These are phyloP conservation scores for Phaseolus coccineus DNA, from an alignment of 331 rosid genomes.

Conservation along the genomic window DNA sequence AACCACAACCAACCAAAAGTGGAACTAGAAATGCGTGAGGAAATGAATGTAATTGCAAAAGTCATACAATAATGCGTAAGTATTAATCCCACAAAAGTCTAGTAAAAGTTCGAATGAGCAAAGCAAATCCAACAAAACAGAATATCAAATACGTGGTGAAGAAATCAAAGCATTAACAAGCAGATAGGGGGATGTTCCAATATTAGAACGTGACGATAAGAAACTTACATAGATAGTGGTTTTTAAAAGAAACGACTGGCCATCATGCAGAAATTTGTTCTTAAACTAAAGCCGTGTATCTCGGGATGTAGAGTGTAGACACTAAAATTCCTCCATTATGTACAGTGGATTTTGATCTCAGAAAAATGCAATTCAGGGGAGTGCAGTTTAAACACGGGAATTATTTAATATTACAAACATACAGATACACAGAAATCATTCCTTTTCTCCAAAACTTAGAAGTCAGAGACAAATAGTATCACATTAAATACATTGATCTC, in stretches of 20 bases:
- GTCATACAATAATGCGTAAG: not conserved
- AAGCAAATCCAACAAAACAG: slow-evolving; percentile 5
- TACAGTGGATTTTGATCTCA: not conserved
- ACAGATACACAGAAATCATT: not conserved
- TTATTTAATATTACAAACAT: slow-evolving; percentile 2
- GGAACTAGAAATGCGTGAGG: not conserved
- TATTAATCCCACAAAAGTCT: not conserved
- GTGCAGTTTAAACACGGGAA: not conserved
- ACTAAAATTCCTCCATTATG: not conserved
- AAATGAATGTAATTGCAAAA: slow-evolving; percentile 9
- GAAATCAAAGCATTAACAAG: slow-evolving; percentile 9
- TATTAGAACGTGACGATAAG: not conserved
- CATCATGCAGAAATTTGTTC: not conserved
- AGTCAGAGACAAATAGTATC: not conserved
- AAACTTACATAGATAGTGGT: not conserved
- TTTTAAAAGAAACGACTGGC: not conserved
- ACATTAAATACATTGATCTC: not conserved
- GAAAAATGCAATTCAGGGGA: not conserved
- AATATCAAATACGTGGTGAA: slow-evolving; percentile 1
- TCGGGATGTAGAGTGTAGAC: not conserved
- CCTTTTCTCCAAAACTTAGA: not conserved
- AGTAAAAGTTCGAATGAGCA: not conserved
- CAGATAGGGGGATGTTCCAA: not conserved
- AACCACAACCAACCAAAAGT: slow-evolving; percentile 17
- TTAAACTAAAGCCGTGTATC: not conserved